These are phyloP conservation scores for Penicillium pancosmium DNA, from an alignment of 495 filamentous ascomycete species.

Conservation along the genomic window DNA sequence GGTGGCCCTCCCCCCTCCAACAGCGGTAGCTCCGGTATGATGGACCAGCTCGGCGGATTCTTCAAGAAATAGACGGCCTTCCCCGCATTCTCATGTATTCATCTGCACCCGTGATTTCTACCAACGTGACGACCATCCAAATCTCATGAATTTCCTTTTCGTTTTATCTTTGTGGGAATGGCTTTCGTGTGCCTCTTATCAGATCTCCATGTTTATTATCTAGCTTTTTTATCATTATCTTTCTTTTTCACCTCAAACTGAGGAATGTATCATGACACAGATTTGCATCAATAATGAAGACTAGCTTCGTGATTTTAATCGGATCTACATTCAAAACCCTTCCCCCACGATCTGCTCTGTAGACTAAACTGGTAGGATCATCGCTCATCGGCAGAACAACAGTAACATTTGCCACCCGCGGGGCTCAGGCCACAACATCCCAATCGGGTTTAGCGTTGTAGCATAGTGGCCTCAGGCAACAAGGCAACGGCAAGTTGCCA, in stretches of 20 bases:
- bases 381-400: not conserved
- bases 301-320: slow-evolving; percentile 6
- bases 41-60: slow-evolving; percentile 47
- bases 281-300: slow-evolving; percentile 25
- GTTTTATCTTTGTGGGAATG: slow-evolving; percentile 16
- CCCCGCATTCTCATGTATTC: slow-evolving; percentile 4
- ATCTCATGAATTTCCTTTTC: slow-evolving; percentile 32
- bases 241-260: not conserved
- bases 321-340: slow-evolving; percentile 5
- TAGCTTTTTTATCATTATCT: slow-evolving; percentile 12
- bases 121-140: slow-evolving; percentile 20
- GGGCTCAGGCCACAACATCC: slow-evolving; percentile 3
- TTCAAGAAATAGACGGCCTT: slow-evolving; percentile 43
- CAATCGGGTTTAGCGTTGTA: slow-evolving; percentile 12
- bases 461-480: slow-evolving; percentile 5
- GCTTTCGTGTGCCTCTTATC: slow-evolving; percentile 20
- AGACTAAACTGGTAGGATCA: not conserved
- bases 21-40: slow-evolving; percentile 33
- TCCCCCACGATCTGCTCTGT: not conserved
- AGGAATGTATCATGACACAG: slow-evolving; percentile 21
- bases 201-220: slow-evolving; percentile 7
- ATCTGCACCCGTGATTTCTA: slow-evolving; percentile 5
- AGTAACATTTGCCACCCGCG: slow-evolving; percentile 14
- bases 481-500: slow-evolving; percentile 27
- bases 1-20: slow-evolving; percentile 22